Evolutionary conservation across 2,329 filamentous ascomycete genomes (phyloP).

Genomic region (Paramyrothecium sp.): DNA sequence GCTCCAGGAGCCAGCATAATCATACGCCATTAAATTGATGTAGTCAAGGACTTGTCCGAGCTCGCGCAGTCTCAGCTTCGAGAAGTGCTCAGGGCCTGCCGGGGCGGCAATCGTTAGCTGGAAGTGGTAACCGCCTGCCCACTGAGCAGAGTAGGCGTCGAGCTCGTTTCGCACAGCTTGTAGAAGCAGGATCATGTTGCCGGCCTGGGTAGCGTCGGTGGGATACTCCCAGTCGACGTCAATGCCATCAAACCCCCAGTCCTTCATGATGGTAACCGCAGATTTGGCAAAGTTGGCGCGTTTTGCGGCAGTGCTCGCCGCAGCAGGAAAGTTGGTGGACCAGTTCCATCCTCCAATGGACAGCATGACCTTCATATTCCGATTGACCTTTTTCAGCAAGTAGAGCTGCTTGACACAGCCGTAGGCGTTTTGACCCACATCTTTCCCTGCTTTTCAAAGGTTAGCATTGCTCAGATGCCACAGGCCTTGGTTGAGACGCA

Average conservation of each 20-base stretch:
- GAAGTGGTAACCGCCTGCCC: slow-evolving; percentile 49
- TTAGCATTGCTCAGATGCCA: background rate
- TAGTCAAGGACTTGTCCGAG: slow-evolving; percentile 52
- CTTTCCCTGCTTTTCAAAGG: slow-evolving; percentile 53
- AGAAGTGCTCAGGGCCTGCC: slow-evolving; percentile 48
- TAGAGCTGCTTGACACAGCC: slow-evolving; percentile 80
- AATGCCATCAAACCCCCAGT: slow-evolving; percentile 63
- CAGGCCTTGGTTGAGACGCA: slow-evolving; percentile 22
- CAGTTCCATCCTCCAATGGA: slow-evolving; percentile 87
- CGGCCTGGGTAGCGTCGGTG: slow-evolving; percentile 34
- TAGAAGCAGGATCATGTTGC: slow-evolving; percentile 44
- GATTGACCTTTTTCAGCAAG: slow-evolving; percentile 73
- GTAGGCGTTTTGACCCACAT: slow-evolving; percentile 69
- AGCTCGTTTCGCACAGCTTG: slow-evolving; percentile 43
- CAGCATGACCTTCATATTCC: slow-evolving; percentile 74
- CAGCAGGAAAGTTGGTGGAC: slow-evolving; percentile 70
- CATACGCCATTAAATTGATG: slow-evolving; percentile 74
- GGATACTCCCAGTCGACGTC: slow-evolving; percentile 42
- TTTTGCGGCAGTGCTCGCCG: slow-evolving; percentile 60
- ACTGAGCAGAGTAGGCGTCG: slow-evolving; percentile 43
- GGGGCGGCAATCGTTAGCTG: slow-evolving; percentile 52
- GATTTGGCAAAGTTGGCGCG: slow-evolving; percentile 67
- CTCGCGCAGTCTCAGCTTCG: slow-evolving; percentile 42
- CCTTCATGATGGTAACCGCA: slow-evolving; percentile 67
- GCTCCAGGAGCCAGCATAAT: slow-evolving; percentile 74